Percentiles rank a stretch among this genome's conserved stretches.
Evolutionary conservation across 2,329 filamentous ascomycete genomes (phyloP).

Genomic region (Aspergillus oerlinghausenensis): DNA sequence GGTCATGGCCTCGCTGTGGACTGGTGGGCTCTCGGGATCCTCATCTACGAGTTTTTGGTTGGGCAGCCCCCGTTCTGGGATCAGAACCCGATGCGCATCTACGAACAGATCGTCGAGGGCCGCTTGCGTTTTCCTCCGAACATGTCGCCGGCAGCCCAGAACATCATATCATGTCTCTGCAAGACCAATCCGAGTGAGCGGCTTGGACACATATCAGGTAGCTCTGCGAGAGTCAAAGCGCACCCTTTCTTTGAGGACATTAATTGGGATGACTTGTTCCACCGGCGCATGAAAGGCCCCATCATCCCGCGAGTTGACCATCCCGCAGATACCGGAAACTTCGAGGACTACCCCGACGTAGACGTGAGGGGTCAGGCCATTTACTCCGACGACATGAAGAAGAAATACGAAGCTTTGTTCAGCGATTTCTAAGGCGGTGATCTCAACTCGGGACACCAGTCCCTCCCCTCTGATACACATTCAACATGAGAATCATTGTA

Average conservation of each 20-base stretch:
- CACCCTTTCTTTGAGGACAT: constrained; percentile 60
- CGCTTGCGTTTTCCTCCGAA: constrained; percentile 57
- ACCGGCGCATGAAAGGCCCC: constrained; percentile 55
- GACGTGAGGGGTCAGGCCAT: constrained; percentile 48
- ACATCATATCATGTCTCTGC: constrained; percentile 59
- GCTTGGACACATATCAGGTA: constrained; percentile 59
- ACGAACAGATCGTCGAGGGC: constrained; percentile 63
- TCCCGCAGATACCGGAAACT: constrained; percentile 59
- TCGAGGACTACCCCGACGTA: constrained; percentile 59
- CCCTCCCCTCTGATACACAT: not conserved
- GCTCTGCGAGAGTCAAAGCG: constrained; percentile 54
- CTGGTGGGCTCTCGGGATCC: constrained; percentile 65
- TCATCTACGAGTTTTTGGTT: constrained; percentile 64
- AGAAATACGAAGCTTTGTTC: constrained; percentile 58
- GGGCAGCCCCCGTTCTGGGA: constrained; percentile 67
- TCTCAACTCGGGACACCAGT: not conserved
- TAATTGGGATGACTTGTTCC: constrained; percentile 60
- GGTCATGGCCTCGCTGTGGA: constrained; percentile 63
- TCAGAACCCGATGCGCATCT: constrained; percentile 65
- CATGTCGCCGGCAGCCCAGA: constrained; percentile 56
- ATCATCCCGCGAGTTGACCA: constrained; percentile 59
- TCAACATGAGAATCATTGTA: not conserved
- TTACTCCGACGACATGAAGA: constrained; percentile 58
- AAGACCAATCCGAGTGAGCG: constrained; percentile 60
- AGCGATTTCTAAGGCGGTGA: constrained; percentile 50